A percentile compares a stretch with the other conserved stretches of the same genome.
Conservation (phyloP, 805 yeast species). For the Myxozyma geophila region DNA sequence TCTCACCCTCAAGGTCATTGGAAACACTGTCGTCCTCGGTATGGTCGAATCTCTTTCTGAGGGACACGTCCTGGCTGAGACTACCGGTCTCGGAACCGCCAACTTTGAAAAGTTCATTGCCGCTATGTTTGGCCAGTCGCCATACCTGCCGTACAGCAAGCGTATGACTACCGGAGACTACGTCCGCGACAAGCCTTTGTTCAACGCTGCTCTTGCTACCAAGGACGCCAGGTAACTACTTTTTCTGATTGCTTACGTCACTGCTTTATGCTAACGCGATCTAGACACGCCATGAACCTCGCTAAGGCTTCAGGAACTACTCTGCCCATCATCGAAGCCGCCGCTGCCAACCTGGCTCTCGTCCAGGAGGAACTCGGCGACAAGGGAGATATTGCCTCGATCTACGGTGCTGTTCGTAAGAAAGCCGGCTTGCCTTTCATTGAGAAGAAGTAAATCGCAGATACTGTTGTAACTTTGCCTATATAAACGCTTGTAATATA, state of each 20-base stretch:
- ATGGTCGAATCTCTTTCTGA: constrained; percentile 42
- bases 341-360: constrained; percentile 32
- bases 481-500: not conserved
- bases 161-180: constrained; percentile 36
- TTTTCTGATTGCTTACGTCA: not conserved
- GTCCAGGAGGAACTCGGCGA: constrained; percentile 36
- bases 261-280: not conserved
- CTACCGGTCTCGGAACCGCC: constrained; percentile 38
- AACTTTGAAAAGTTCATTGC: constrained; percentile 34
- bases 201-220: constrained; percentile 39
- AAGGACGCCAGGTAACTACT: constrained; percentile 37
- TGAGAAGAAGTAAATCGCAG: constrained; percentile 27
- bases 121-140: constrained; percentile 36
- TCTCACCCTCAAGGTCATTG: constrained; percentile 39
- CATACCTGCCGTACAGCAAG: constrained; percentile 32
- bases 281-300: constrained; percentile 38
- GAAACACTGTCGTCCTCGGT: constrained; percentile 41
- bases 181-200: constrained; percentile 38
- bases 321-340: constrained; percentile 38
- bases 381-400: constrained; percentile 39
- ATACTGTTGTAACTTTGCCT: not conserved
- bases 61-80: constrained; percentile 40
- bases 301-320: constrained; percentile 36
- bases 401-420: constrained; percentile 41
- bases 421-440: constrained; percentile 42